A percentile compares a stretch with the other conserved stretches of the same genome.
These are phyloP conservation scores for Fusarium nodosum DNA, from an alignment of 2,329 filamentous ascomycete genomes.

Conservation along the genomic window DNA sequence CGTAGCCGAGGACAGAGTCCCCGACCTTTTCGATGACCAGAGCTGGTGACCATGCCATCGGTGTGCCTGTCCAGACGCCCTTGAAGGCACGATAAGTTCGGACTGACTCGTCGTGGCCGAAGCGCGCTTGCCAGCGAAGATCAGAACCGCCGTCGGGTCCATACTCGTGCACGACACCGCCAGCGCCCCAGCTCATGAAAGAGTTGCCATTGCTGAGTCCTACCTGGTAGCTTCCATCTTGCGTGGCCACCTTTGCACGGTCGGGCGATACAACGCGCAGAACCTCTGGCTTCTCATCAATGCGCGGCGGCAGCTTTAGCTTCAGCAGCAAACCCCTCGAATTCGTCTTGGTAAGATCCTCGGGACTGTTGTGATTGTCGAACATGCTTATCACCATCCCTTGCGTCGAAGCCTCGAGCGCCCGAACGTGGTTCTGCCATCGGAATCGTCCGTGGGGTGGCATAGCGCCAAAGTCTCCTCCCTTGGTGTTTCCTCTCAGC, in stretches of 20 bases:
- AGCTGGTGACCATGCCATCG: slow-evolving; percentile 30
- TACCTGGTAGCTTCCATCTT: slow-evolving; percentile 41
- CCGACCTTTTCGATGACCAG: slow-evolving; percentile 34
- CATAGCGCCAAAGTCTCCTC: slow-evolving; percentile 44
- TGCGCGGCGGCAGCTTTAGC: slow-evolving; percentile 37
- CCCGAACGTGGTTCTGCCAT: slow-evolving; percentile 55
- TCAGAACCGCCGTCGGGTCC: slow-evolving; percentile 41
- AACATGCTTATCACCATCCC: slow-evolving; percentile 52
- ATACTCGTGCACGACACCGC: slow-evolving; percentile 47
- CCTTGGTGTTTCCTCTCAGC: slow-evolving; percentile 45
- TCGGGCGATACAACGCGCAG: slow-evolving; percentile 28
- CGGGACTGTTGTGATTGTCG: slow-evolving; percentile 53
- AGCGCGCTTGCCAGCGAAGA: slow-evolving; percentile 47
- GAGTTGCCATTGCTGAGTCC: slow-evolving; percentile 44
- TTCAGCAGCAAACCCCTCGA: slow-evolving; percentile 33
- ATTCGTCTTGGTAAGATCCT: slow-evolving; percentile 16
- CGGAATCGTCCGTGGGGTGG: slow-evolving; percentile 51
- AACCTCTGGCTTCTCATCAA: slow-evolving; percentile 17
- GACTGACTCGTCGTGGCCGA: slow-evolving; percentile 38
- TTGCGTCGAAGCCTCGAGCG: slow-evolving; percentile 39
- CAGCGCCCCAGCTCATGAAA: slow-evolving; percentile 42
- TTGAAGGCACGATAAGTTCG: slow-evolving; percentile 48
- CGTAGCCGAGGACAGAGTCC: slow-evolving; percentile 20
- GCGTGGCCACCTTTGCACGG: slow-evolving; percentile 20
- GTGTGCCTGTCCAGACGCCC: slow-evolving; percentile 44